Conservation (phyloP, 2,329 filamentous ascomycete genomes). For the Claviceps spartinae region DNA sequence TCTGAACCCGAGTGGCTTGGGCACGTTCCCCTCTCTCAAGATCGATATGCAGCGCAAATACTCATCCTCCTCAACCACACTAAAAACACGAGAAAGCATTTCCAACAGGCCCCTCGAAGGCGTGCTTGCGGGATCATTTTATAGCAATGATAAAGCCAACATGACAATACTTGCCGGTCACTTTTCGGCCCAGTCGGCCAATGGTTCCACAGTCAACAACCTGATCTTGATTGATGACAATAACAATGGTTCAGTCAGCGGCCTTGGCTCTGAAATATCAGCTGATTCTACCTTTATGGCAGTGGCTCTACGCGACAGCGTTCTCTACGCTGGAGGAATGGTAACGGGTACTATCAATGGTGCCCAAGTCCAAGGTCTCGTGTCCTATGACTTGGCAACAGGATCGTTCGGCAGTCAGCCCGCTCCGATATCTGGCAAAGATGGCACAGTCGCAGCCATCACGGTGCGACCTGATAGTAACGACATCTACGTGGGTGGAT, state of each 20-base stretch:
- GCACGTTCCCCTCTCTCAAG: slow-evolving; percentile 40
- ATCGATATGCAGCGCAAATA: slow-evolving; percentile 25
- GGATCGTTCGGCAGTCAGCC: slow-evolving; percentile 58
- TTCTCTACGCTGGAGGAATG: slow-evolving; percentile 70
- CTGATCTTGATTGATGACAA: slow-evolving; percentile 69
- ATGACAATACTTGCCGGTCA: slow-evolving; percentile 80
- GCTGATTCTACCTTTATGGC: slow-evolving; percentile 62
- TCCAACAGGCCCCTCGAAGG: slow-evolving; percentile 39
- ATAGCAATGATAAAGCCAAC: slow-evolving; percentile 56
- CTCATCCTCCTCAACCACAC: slow-evolving; percentile 12
- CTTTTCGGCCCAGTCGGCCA: slow-evolving; percentile 56
- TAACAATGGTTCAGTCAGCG: slow-evolving; percentile 51
- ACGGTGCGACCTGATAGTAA: slow-evolving; percentile 53
- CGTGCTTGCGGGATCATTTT: slow-evolving; percentile 68
- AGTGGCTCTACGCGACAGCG: slow-evolving; percentile 51
- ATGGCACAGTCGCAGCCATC: slow-evolving; percentile 65
- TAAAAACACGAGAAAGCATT: slow-evolving; percentile 33
- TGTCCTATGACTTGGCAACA: slow-evolving; percentile 63
- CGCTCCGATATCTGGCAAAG: slow-evolving; percentile 55
- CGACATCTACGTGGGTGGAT: slow-evolving; percentile 76
- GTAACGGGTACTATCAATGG: slow-evolving; percentile 58
- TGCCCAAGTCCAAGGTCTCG: slow-evolving; percentile 53
- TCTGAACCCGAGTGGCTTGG: slow-evolving; percentile 41
- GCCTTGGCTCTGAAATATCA: slow-evolving; percentile 53
- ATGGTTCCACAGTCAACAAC: slow-evolving; percentile 64